These are phyloP conservation scores for Lactarius sanguifluus DNA, from an alignment of 768 basidiomycete genomes.

Conservation along the genomic window DNA sequence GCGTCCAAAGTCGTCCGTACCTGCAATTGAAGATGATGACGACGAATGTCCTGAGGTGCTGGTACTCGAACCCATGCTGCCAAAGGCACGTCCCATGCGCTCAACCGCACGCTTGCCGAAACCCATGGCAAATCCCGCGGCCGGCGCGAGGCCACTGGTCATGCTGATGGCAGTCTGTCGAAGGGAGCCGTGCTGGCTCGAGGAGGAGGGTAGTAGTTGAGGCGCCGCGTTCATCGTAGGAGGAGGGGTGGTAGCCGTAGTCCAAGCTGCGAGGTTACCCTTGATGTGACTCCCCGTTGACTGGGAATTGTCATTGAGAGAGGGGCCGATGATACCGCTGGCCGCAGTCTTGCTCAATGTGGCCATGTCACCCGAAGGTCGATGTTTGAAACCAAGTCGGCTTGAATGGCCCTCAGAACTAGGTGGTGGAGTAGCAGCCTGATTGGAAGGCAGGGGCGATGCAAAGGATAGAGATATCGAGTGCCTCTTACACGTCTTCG, in stretches of 20 bases:
- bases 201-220: slow-evolving; percentile 33
- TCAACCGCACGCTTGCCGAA: slow-evolving; percentile 68
- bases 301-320: slow-evolving; percentile 36
- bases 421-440: slow-evolving; percentile 4
- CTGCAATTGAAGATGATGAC: slow-evolving; percentile 40
- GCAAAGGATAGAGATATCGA: slow-evolving; percentile 63
- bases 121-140: slow-evolving; percentile 62
- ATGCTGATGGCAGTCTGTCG: slow-evolving; percentile 75
- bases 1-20: slow-evolving; percentile 22
- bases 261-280: slow-evolving; percentile 51
- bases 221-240: slow-evolving; percentile 35
- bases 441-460: slow-evolving; percentile 34
- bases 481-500: slow-evolving; percentile 54
- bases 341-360: slow-evolving; percentile 45
- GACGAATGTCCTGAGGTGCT: slow-evolving; percentile 32
- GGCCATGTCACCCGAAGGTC: slow-evolving; percentile 36
- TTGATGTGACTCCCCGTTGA: slow-evolving; percentile 46
- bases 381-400: slow-evolving; percentile 15
- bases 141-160: slow-evolving; percentile 64
- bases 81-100: slow-evolving; percentile 47
- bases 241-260: slow-evolving; percentile 31
- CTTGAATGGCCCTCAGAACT: slow-evolving; percentile 13
- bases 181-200: slow-evolving; percentile 37
- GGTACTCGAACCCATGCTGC: slow-evolving; percentile 17
- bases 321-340: slow-evolving; percentile 44